Evolutionary conservation across 805 yeast genomes (phyloP), one percentile per base, ranked within the genome.

Genomic region (Cyberlindnera americana): DNA sequence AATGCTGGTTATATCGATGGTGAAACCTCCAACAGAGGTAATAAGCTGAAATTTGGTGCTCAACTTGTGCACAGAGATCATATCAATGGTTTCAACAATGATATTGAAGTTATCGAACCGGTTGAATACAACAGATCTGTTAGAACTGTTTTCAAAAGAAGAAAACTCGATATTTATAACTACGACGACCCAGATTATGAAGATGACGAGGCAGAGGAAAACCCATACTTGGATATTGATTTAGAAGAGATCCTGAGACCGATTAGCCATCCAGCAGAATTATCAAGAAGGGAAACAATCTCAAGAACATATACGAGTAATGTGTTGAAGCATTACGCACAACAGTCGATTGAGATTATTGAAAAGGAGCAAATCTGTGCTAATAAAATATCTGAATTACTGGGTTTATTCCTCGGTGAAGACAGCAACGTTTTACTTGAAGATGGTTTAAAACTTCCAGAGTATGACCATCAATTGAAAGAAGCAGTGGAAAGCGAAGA

Each of bases 341-440:
- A 66, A 14, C 87, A 88, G 45, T 77, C 93, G 14, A 77, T 90
- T 19, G 83, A 83, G 38, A 66, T 82, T 45, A 83, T 93, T 35
- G 90, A 86, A 56, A 73, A 75, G 29, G 99, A 93, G 56, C 95
- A 88, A 53, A 70, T 73, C 19, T 81, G 80, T 25, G 83, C 85
- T n/a, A 78, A 80, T 42, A 75, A 80, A 54, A 66, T 89, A 38
- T 75, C 83, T 31, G 78, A 77, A 52, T 68, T 91, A 32, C 71
- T 93, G 62, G 85, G 82, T 46, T 80, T 84, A 1, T 78, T 91
- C 50, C 68, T 91, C 35, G 96, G 97, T 5, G 98, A 91, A 56
- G 91, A 87, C 57, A 84, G 95, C 48, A 69, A 69, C 31, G 78
- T 78, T 40, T 62, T 83, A 28, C 66, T 78, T 16, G 86, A 85